Evolutionary conservation across 2,329 filamentous ascomycete species (phyloP), one percentile per base, ranked within the genome.

Genomic region (Xylariomycetidae sp.): DNA sequence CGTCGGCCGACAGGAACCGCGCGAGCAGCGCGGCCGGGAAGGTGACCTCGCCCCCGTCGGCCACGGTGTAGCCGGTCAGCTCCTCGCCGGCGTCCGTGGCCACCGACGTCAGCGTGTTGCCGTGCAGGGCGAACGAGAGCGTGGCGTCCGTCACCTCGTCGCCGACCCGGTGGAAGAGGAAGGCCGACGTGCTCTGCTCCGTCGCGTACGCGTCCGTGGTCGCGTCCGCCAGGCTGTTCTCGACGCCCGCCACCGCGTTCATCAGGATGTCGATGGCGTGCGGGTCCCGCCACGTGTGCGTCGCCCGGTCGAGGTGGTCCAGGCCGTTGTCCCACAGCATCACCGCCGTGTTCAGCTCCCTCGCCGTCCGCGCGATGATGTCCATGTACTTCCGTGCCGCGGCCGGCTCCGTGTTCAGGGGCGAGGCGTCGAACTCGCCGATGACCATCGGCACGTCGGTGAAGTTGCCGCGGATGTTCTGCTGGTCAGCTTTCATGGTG

Each of bases 241-340:
- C 42, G 2, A 58, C 54, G 2, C 67, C 66, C 8, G 59, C 55
- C 3, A 54, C 57, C 0, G 67, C 67, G 25, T 65, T 64, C 12
- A 60, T 48, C 29, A 74, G 55, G 38, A 79, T 68, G 5, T 63
- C 55, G 4, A 72, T 49, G 0, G 63, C 61, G 0, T 67, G 61
- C 0, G 59, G 54, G 39, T 79, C 75, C 13, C 67, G 58, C 71
- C 72, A 79, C 3, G 47, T 44, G 28, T 64, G 60, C 0, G 64
- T 57, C 3, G 54, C 54, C 23, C 74, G 68, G 43, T 78, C 60
- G 9, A 76, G 59, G 25, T 73, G 68, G 43, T 77, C 74, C 3
- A 61, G 49, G 0, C 74, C 73, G 37, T 77, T 79, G 47, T 79
- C 75, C 75, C 74, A 79, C 5, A 79, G 49, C 1, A 77, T 58